Conservation (phyloP, 768 basidiomycete genomes). For the Phanerochaete carnosa region DNA sequence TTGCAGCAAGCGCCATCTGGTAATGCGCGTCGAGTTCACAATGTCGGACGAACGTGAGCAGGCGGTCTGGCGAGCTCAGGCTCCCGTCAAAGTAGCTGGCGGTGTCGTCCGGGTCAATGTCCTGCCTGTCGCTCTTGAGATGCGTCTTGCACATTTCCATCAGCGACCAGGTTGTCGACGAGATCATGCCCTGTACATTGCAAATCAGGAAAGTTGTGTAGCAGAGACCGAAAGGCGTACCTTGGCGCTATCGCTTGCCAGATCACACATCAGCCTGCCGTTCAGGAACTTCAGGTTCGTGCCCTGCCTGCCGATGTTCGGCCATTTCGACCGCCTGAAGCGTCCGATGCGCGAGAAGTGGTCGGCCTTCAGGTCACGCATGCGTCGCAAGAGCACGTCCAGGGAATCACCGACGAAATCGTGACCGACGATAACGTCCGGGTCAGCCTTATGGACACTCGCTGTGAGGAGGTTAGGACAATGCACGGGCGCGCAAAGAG, state of each 20-base stretch:
- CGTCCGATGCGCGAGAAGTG: conserved; percentile 94
- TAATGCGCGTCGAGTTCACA: conserved; percentile 96
- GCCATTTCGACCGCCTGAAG: conserved; percentile 83
- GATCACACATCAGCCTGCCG: conserved; percentile 87
- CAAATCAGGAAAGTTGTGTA: background rate
- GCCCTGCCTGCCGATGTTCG: conserved; percentile 75
- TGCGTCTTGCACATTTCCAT: conserved; percentile 96
- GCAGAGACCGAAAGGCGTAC: conserved; percentile 36
- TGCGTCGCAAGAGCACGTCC: conserved; percentile 86
- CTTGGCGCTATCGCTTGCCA: conserved; percentile 93
- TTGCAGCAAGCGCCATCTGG: conserved; percentile 93
- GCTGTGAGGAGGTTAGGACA: conserved; percentile 34
- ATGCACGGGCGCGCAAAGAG: conserved; percentile 1
- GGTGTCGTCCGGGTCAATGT: conserved; percentile 95
- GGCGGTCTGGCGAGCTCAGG: conserved; percentile 66
- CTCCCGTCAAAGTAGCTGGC: conserved; percentile 85
- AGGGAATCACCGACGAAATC: conserved; percentile 89
- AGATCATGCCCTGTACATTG: conserved; percentile 78
- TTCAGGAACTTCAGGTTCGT: conserved; percentile 80
- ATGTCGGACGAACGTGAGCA: conserved; percentile 87
- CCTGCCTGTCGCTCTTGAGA: conserved; percentile 81
- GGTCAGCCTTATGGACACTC: conserved; percentile 81
- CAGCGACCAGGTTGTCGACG: conserved; percentile 96
- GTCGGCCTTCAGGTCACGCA: conserved; percentile 87
- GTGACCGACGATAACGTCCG: conserved; percentile 92